Base-by-base conservation (phyloP, 2,329 filamentous ascomycete species). In the Aureobasidium sp. region DNA sequence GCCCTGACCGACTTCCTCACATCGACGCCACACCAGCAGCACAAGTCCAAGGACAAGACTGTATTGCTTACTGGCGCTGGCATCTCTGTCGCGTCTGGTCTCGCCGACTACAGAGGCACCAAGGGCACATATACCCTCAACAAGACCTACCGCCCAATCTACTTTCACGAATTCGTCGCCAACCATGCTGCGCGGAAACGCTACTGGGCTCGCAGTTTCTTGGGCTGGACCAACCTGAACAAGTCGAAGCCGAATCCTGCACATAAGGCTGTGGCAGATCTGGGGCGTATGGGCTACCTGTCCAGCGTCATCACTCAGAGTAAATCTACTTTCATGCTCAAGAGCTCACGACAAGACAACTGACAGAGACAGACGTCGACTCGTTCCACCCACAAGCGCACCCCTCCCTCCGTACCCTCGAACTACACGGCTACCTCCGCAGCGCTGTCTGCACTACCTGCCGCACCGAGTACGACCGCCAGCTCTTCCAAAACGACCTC, bases 51-150 rank as follows among this genome's bases (percentile, higher is more conserved):
- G 80, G 68, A 79, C 79, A 76, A 87, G 65, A 86, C 85, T 0
- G 79, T 89, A 31, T 75, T 90, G 17, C 77, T 90, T 44, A 87
- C 92, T 0, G 94, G 94, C 12, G 94, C 94, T 2, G 94, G 94
- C 2, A 89, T 99, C 56, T 96, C 91, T 1, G 93, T 97, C 9
- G 90, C 92, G 4, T 96, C 91, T 12, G 94, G 94, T 0, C 81
- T 99, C 35, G 89, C 93, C 33, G 94, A 99, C 75, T 99, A 99
- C 74, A 82, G 94, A 61, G 94, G 94, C 22, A 81, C 84, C 56
- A 89, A 92, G 66, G 94, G 94, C 64, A 97, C 93, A 9, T 99
- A 99, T 72, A 87, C 91, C 47, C 82, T 94, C 70, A 97, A 97
- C 77, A 91, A 89, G 77, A 85, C 84, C 15, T 97, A 96, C 71